These are phyloP conservation scores for Mycena leptocephala DNA, from an alignment of 768 basidiomycete genomes.

Conservation along the genomic window DNA sequence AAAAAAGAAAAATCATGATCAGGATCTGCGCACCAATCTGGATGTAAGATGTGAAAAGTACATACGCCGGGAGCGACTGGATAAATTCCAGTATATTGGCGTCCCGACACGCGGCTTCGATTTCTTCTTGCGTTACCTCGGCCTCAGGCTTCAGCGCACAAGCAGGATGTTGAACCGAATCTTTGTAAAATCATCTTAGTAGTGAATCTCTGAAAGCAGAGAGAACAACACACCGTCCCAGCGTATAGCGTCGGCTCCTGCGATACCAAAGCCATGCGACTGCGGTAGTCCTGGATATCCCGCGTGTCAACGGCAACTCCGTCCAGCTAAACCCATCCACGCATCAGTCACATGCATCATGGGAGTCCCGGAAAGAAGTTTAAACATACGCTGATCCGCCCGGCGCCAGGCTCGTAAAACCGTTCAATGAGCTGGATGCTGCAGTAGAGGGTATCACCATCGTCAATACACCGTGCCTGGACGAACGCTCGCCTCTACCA, in stretches of 20 bases:
- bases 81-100: constrained; percentile 97
- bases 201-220: neutral
- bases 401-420: constrained; percentile 86
- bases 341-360: constrained; percentile 17
- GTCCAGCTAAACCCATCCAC: constrained; percentile 77
- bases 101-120: constrained; percentile 88
- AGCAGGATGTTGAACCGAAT: constrained; percentile 91
- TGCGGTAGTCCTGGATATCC: constrained; percentile 90
- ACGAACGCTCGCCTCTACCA: no score
- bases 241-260: constrained; percentile 94
- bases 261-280: constrained; percentile 90
- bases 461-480: no score
- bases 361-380: neutral
- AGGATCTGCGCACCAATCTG: neutral
- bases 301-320: constrained; percentile 81
- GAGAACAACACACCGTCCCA: constrained; percentile 70
- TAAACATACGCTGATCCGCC: constrained; percentile 73
- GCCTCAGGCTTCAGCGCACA: constrained; percentile 80
- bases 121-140: constrained; percentile 89
- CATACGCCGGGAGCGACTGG: constrained; percentile 81
- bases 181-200: neutral
- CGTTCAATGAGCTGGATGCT: constrained; percentile 88
- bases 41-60: neutral
- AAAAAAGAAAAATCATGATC: constrained; percentile 21
- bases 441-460: neutral